Conservation (phyloP, 108 stramenopile species). For the Skeletonema costatum region DNA sequence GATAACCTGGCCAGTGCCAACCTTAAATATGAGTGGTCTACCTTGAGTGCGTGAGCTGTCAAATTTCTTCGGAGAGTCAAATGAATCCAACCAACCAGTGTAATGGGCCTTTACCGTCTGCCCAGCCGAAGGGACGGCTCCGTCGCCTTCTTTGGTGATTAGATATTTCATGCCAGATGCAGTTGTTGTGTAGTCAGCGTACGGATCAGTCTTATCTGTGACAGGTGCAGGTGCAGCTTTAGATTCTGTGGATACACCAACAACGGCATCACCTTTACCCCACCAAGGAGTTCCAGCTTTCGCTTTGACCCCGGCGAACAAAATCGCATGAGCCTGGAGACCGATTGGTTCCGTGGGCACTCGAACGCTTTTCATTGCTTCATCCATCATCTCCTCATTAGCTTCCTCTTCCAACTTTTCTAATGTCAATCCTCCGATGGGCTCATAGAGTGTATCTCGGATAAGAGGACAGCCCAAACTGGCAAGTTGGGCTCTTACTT, state of each 20-base stretch:
- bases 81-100: constrained; percentile 96
- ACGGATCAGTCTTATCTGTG: constrained; percentile 45
- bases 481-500: constrained; percentile 85
- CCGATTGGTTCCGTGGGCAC: constrained; percentile 82
- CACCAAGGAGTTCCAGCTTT: constrained; percentile 87
- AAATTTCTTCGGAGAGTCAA: constrained; percentile 86
- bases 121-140: constrained; percentile 80
- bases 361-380: constrained; percentile 56
- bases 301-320: constrained; percentile 83
- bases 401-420: constrained; percentile 60
- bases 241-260: not conserved
- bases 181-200: constrained; percentile 72
- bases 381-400: constrained; percentile 68
- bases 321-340: constrained; percentile 85
- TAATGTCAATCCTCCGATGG: constrained; percentile 78
- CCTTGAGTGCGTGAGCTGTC: constrained; percentile 94
- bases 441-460: constrained; percentile 81
- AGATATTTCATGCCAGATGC: constrained; percentile 91
- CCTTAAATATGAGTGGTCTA: constrained; percentile 91
- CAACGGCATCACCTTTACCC: constrained; percentile 45
- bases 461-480: constrained; percentile 86
- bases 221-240: constrained; percentile 35
- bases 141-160: constrained; percentile 86
- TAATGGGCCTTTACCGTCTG: constrained; percentile 96
- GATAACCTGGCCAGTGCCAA: constrained; percentile 94